A percentile compares a stretch with the other conserved stretches of the same genome.
phyloP scores from a whole-genome alignment of 2,329 filamentous ascomycete species.

The Saccharata proteae region DNA sequence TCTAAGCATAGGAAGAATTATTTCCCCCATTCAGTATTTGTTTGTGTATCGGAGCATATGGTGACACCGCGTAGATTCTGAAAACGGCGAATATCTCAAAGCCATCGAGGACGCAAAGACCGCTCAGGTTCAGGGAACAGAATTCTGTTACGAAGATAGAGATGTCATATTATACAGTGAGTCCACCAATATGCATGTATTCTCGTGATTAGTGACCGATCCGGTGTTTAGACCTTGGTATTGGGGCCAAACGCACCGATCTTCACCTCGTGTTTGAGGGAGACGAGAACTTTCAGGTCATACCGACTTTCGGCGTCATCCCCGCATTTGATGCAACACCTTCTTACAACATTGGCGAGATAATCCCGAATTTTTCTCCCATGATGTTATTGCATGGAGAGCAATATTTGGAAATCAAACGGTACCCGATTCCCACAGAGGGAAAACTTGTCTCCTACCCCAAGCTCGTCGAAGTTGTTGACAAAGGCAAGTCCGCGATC shows the following conservation, averaged over 20 bases:
- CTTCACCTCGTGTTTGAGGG: slow-evolving; percentile 84
- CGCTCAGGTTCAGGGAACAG: slow-evolving; percentile 57
- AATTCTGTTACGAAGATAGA: slow-evolving; percentile 73
- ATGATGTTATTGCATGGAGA: slow-evolving; percentile 99
- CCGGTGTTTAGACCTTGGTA: slow-evolving; percentile 51
- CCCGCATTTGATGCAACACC: slow-evolving; percentile 78
- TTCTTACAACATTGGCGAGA: slow-evolving; percentile 66
- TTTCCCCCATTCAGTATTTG: neutral
- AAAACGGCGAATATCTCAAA: slow-evolving; percentile 54
- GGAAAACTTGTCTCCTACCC: slow-evolving; percentile 64
- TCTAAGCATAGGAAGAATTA: neutral
- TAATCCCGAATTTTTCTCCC: slow-evolving; percentile 91
- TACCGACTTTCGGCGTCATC: slow-evolving; percentile 93
- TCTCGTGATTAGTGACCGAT: slow-evolving; percentile 12
- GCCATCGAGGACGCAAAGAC: slow-evolving; percentile 68
- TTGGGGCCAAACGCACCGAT: slow-evolving; percentile 84
- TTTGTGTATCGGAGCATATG: too few relatives aligned
- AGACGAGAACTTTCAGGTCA: slow-evolving; percentile 78
- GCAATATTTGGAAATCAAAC: slow-evolving; percentile 90
- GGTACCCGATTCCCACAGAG: slow-evolving; percentile 81
- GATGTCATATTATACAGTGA: slow-evolving; percentile 82
- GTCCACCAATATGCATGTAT: slow-evolving; percentile 6
- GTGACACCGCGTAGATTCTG: slow-evolving; percentile 13
- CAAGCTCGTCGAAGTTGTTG: slow-evolving; percentile 82
- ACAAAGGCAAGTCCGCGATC: slow-evolving; percentile 86